Evolutionary conservation across 1,139 yeast genomes (phyloP).

Genomic region (Candida tetrigidarum): DNA sequence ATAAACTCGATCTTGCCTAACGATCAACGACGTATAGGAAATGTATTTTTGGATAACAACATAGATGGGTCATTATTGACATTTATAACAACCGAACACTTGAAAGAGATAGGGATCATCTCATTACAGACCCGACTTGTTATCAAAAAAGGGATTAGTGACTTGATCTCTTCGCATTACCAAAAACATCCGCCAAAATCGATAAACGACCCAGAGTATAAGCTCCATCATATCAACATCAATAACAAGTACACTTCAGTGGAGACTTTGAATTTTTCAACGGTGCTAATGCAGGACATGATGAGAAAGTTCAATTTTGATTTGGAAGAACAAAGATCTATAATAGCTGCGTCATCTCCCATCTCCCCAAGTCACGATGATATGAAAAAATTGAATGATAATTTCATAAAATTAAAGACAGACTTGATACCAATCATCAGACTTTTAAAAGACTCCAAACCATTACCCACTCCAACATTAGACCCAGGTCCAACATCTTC

Average conservation of each 20-base stretch:
- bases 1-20: slow-evolving; percentile 29
- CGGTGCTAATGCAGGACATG: slow-evolving; percentile 43
- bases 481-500: slow-evolving; percentile 39
- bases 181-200: slow-evolving; percentile 34
- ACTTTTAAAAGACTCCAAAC: slow-evolving; percentile 56
- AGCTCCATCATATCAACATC: slow-evolving; percentile 32
- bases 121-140: slow-evolving; percentile 46
- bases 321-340: slow-evolving; percentile 19
- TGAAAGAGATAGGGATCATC: slow-evolving; percentile 59
- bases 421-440: slow-evolving; percentile 58
- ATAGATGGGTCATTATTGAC: slow-evolving; percentile 68
- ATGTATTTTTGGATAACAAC: slow-evolving; percentile 52
- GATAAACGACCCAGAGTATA: slow-evolving; percentile 34
- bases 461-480: slow-evolving; percentile 59
- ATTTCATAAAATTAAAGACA: slow-evolving; percentile 52
- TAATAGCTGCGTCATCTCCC: slow-evolving; percentile 20
- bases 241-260: slow-evolving; percentile 38
- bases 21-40: slow-evolving; percentile 26
- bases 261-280: slow-evolving; percentile 39
- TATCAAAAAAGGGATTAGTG: slow-evolving; percentile 54
- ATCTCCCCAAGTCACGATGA: slow-evolving; percentile 33
- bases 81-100: slow-evolving; percentile 60
- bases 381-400: slow-evolving; percentile 47
- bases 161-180: slow-evolving; percentile 42
- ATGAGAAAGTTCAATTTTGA: slow-evolving; percentile 28